Evolutionary conservation across 805 yeast genomes (phyloP).

Genomic region (Ogataea kodamae): DNA sequence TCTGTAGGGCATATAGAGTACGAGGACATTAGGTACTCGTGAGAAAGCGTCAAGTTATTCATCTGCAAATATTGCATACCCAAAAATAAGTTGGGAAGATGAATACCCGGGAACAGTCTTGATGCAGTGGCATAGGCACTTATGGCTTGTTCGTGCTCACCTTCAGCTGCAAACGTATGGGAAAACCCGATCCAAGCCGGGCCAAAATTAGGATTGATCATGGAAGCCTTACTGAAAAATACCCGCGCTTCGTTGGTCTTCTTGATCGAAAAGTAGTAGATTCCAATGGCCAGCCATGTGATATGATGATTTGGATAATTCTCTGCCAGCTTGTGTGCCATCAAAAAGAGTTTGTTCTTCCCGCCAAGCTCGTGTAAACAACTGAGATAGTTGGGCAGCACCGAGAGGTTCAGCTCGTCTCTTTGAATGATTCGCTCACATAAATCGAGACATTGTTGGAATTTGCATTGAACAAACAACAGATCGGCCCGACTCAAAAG

Average conservation of each 20-base stretch:
- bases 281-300: constrained; percentile 91
- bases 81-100: constrained; percentile 80
- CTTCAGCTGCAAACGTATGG: constrained; percentile 94
- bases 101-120: constrained; percentile 84
- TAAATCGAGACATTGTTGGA: constrained; percentile 66
- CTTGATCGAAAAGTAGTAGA: constrained; percentile 74
- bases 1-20: constrained; percentile 77
- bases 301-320: constrained; percentile 74
- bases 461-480: constrained; percentile 71
- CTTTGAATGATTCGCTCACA: constrained; percentile 59
- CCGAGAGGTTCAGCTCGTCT: constrained; percentile 70
- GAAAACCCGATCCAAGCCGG: constrained; percentile 99
- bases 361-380: constrained; percentile 83
- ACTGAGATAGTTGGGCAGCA: constrained; percentile 75
- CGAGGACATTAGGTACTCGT: constrained; percentile 77
- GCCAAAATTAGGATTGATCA: constrained; percentile 83
- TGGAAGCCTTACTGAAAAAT: constrained; percentile 84
- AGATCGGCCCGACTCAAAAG: constrained; percentile 65
- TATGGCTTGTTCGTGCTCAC: constrained; percentile 98
- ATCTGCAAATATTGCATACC: constrained; percentile 96
- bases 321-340: constrained; percentile 85
- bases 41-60: constrained; percentile 77
- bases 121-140: constrained; percentile 97
- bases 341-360: constrained; percentile 70
- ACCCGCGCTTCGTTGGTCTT: constrained; percentile 80